phyloP scores from a whole-genome alignment of 345 rosid species.

The Eutrema japonicum region DNA sequence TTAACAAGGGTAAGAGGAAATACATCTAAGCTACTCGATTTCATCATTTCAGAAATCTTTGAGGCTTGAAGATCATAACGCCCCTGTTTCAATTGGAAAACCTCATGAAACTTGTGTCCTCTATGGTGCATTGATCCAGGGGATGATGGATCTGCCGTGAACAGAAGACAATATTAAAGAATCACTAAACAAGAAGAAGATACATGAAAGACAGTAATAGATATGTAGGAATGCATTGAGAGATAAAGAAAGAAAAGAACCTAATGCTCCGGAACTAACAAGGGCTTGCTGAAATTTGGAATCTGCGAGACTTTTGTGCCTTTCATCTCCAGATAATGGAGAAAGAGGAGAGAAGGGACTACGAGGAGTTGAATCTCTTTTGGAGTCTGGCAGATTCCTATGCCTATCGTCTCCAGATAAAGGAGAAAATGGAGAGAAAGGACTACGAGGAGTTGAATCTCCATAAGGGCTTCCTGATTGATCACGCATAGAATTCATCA shows the following conservation, averaged over 20 bases:
- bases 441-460: constrained; percentile 43
- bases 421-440: constrained; percentile 44
- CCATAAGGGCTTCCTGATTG: constrained; percentile 47
- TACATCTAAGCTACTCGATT: constrained; percentile 82
- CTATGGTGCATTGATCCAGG: constrained; percentile 58
- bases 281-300: constrained; percentile 59
- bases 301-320: constrained; percentile 48
- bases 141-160: constrained; percentile 55
- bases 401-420: constrained; percentile 58
- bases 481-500: constrained; percentile 39
- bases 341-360: constrained; percentile 47
- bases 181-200: not conserved
- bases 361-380: constrained; percentile 45
- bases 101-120: constrained; percentile 88
- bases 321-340: constrained; percentile 58
- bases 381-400: constrained; percentile 51
- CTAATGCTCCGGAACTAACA: constrained; percentile 53
- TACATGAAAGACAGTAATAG: not conserved
- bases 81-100: constrained; percentile 88
- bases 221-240: not conserved
- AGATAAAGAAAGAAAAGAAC: constrained; percentile 34
- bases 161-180: constrained; percentile 6
- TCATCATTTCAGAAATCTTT: constrained; percentile 89
- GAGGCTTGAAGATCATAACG: constrained; percentile 80
- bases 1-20: constrained; percentile 4